Evolutionary conservation across 2,329 filamentous ascomycete species (phyloP), one percentile per base, ranked within the genome.

Genomic region (Aureobasidium sp.): DNA sequence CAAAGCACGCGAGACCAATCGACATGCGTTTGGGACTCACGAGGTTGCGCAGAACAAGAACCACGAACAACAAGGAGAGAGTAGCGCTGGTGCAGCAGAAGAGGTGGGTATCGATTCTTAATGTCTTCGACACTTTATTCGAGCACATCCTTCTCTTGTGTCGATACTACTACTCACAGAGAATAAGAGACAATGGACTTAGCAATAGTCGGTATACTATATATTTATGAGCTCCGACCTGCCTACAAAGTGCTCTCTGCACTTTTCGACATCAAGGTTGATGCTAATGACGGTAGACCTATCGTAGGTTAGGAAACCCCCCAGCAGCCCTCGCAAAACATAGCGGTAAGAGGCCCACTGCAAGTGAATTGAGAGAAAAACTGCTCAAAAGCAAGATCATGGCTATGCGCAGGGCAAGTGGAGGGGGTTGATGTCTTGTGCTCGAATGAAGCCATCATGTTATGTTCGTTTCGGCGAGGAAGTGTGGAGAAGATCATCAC

Each of bases 51-150:
- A 12, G 6, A 56, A 31, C 22, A 56, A 27, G 51, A 49, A n/a
- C 5, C n/a, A 17, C 8, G 25, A 49, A 6, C n/a, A 37, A 17
- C 11, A 53, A 17, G 39, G 14, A 29, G 37, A 61, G 25, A 61
- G 59, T 39, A 45, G n/a, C n/a, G 59, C 59, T 53, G 59, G 59
- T 25, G 47, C 59, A 45, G 47, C 59, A 25, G 39, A 61, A 22
- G 61, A 62, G 61, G 61, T 58, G 52, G 61, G 61, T 62, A 20
- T 42, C 48, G 44, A 41, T 36, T 45, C 52, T 56, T 58, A 55
- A 44, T 34, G 29, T 39, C 27, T 27, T n/a, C 25, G 27, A 52
- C 34, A 52, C 11, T 27, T 39, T 25, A 17, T 39, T 39, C 34
- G 49, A 39, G 27, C 53, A 45, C 20, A 34, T 47, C n/a, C 17